Percentiles rank a stretch among this genome's conserved stretches.
Conservation (phyloP, 345 rosid genomes). For the Brassica napus region Da-Ae NC_063446.1:6364001-6364500, state of each 20-base stretch:
- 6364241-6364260: background rate
- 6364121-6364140: background rate
- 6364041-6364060: slow-evolving; percentile 1
- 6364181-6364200: background rate
- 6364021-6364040: background rate
- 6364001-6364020: slow-evolving; percentile 1
- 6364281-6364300: slow-evolving; percentile 6
- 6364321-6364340: background rate
- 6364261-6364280: slow-evolving; percentile 4
- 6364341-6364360: slow-evolving; percentile 24
- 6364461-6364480: slow-evolving; percentile 41
- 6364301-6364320: slow-evolving; percentile 14
- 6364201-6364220: background rate
- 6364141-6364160: slow-evolving; percentile 22
- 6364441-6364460: slow-evolving; percentile 21
- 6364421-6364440: background rate
- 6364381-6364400: background rate
- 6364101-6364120: slow-evolving; percentile 7
- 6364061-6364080: background rate
- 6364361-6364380: slow-evolving; percentile 3
- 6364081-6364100: background rate
- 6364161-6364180: slow-evolving; percentile 10
- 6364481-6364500: slow-evolving; percentile 37
- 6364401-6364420: background rate
- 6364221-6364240: slow-evolving; percentile 20